Percentiles rank a stretch among this genome's conserved stretches.
phyloP scores from a whole-genome alignment of 2,329 filamentous ascomycete species.

The Scytalidium lignicola region DNA sequence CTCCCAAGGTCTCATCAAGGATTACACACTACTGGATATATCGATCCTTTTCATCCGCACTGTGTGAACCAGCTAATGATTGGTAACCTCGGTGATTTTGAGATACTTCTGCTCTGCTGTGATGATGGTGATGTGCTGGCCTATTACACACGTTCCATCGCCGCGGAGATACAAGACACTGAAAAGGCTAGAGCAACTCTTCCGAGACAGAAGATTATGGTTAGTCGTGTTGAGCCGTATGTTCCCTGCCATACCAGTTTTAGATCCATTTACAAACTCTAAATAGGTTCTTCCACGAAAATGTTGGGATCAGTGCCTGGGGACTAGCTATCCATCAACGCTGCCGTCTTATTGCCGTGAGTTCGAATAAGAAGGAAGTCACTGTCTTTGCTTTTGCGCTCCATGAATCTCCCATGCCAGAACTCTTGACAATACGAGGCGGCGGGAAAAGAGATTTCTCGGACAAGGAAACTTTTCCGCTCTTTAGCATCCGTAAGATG shows the following conservation, averaged over 20 bases:
- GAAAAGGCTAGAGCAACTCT: conserved; percentile 3
- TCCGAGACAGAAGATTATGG: conserved; percentile 23
- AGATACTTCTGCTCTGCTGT: conserved; percentile 62
- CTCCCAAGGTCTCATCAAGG: conserved; percentile 34
- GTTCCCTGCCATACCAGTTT: neutral
- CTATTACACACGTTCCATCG: conserved; percentile 50
- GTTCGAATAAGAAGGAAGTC: conserved; percentile 63
- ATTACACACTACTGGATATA: conserved; percentile 44
- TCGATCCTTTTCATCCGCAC: conserved; percentile 50
- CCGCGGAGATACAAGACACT: conserved; percentile 4
- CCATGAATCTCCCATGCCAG: neutral
- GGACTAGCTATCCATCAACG: conserved; percentile 76
- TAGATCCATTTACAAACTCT: neutral
- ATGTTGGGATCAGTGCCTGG: conserved; percentile 79
- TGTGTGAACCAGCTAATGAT: conserved; percentile 65
- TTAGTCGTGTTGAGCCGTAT: conserved; percentile 16
- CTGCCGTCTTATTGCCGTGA: conserved; percentile 81
- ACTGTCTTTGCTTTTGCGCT: conserved; percentile 47
- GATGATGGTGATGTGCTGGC: conserved; percentile 73
- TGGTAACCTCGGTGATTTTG: conserved; percentile 63
- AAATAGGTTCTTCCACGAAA: conserved; percentile 62
- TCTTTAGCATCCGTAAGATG: neutral
- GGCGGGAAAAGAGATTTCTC: neutral
- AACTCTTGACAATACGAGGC: neutral
- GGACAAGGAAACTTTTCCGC: neutral